A percentile compares a stretch with the other conserved stretches of the same genome.
These are phyloP conservation scores for Mortierella hygrophila DNA, from an alignment of 192 early-diverging fungal genomes.

Conservation along the genomic window DNA sequence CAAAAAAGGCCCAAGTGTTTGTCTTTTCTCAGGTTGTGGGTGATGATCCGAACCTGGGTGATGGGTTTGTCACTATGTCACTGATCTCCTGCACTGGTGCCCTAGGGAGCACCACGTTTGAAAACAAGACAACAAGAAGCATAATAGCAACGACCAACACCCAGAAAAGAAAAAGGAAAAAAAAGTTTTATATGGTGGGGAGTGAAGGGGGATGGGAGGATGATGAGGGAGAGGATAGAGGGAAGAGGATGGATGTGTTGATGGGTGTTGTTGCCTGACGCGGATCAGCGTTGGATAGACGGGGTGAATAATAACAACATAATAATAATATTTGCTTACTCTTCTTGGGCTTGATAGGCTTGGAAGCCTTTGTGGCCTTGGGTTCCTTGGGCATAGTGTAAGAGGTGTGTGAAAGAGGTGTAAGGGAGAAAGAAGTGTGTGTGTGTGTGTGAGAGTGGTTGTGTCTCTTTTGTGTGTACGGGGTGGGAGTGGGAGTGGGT, in stretches of 20 bases:
- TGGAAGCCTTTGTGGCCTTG: conserved; percentile 19
- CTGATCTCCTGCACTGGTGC: neutral
- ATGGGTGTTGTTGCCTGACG: neutral
- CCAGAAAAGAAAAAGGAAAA: neutral
- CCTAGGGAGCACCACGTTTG: neutral
- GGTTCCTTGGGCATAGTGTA: conserved; percentile 45
- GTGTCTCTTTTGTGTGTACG: neutral
- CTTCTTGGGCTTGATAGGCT: conserved; percentile 37
- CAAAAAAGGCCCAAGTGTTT: neutral
- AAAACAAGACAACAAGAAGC: conserved; percentile 1
- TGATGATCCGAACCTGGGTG: neutral
- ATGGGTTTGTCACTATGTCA: neutral
- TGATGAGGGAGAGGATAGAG: neutral
- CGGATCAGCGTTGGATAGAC: neutral
- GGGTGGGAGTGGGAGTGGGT: neutral
- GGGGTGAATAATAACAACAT: neutral
- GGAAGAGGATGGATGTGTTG: neutral
- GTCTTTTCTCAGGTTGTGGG: neutral
- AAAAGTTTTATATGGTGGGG: conserved; percentile 2
- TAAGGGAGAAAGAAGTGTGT: neutral
- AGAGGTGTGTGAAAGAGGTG: conserved; percentile 18
- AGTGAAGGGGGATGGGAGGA: neutral
- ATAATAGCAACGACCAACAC: neutral
- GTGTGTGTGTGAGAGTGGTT: conserved; percentile 24
- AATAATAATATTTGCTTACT: conserved; percentile 25